Evolutionary conservation across 2,329 filamentous ascomycete genomes (phyloP).

Genomic region (Coleophoma crateriformis): DNA sequence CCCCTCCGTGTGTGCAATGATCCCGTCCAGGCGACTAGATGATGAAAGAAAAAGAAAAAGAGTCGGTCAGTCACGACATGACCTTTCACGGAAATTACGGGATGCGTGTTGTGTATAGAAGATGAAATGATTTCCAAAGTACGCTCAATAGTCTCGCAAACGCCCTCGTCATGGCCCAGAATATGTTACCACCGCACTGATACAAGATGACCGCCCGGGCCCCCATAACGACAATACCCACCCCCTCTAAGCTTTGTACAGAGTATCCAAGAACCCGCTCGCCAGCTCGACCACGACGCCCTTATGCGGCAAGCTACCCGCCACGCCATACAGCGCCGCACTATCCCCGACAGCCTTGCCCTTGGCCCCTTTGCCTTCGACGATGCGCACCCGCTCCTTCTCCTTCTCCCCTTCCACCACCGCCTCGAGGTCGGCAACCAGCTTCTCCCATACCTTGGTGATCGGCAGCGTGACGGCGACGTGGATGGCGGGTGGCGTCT

Average conservation of each 20-base stretch:
- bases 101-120: too few relatives aligned
- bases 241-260: slow-evolving; percentile 71
- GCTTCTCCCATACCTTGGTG: slow-evolving; percentile 70
- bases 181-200: too few relatives aligned
- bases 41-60: too few relatives aligned
- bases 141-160: too few relatives aligned
- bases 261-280: slow-evolving; percentile 82
- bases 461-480: slow-evolving; percentile 89
- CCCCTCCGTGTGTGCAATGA: too few relatives aligned
- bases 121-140: too few relatives aligned
- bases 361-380: slow-evolving; percentile 61
- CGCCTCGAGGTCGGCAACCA: slow-evolving; percentile 67
- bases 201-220: too few relatives aligned
- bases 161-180: too few relatives aligned
- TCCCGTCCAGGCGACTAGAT: too few relatives aligned
- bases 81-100: too few relatives aligned
- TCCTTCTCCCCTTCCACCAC: slow-evolving; percentile 70
- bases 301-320: slow-evolving; percentile 92
- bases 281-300: slow-evolving; percentile 88
- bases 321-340: slow-evolving; percentile 89
- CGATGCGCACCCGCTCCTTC: slow-evolving; percentile 68
- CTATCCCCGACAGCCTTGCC: slow-evolving; percentile 71
- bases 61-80: too few relatives aligned
- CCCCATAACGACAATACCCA: too few relatives aligned
- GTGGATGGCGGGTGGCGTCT: slow-evolving; percentile 87